Percentiles rank a stretch among this genome's conserved stretches.
Evolutionary conservation across 345 rosid genomes (phyloP).

Genomic region (Eucalyptus sp.): DNA sequence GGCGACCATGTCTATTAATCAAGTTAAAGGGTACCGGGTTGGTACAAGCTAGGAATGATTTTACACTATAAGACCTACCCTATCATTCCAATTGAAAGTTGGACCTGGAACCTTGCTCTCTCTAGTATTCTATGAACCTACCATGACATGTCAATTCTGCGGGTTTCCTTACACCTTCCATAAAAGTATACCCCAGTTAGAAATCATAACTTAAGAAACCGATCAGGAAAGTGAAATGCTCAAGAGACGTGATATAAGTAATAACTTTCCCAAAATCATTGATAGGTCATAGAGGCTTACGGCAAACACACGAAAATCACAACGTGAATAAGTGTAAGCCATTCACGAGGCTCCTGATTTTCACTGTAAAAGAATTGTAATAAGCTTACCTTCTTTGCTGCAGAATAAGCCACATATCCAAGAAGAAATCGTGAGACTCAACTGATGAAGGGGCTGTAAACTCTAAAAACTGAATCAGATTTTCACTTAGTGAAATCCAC

Average conservation of each 20-base stretch:
- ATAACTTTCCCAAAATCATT: background rate
- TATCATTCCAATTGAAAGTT: background rate
- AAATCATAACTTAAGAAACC: background rate
- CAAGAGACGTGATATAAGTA: background rate
- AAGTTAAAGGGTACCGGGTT: background rate
- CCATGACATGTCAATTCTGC: background rate
- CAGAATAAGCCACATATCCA: background rate
- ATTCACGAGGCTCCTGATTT: background rate
- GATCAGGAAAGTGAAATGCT: background rate
- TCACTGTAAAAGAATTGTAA: background rate
- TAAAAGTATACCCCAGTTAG: background rate
- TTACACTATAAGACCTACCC: background rate
- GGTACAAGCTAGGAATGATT: background rate
- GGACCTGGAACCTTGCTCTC: background rate
- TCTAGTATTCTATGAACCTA: background rate
- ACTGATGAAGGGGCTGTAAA: background rate
- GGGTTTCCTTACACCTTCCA: background rate
- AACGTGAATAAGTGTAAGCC: background rate
- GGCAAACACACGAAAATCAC: background rate
- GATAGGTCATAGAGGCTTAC: background rate
- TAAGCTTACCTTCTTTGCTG: background rate
- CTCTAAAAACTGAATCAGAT: slow-evolving; percentile 12
- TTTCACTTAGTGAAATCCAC: slow-evolving; percentile 8
- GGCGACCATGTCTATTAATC: background rate
- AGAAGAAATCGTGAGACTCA: background rate